These are phyloP conservation scores for Lecanoromycetidae sp. DNA, from an alignment of 2,329 filamentous ascomycete species.

Conservation along the genomic window DNA sequence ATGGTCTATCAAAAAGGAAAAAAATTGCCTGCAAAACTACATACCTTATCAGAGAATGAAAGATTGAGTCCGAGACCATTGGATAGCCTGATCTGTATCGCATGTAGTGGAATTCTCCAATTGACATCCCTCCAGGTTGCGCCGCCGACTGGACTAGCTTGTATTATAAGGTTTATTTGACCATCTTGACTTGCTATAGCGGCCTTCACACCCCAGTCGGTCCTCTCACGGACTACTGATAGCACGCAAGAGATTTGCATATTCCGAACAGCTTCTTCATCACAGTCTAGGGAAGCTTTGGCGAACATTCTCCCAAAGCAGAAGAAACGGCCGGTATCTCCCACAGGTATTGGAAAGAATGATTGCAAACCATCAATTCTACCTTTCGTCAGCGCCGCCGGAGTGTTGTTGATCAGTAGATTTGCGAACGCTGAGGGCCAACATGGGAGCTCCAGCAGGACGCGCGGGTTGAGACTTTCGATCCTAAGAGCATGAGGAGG, in stretches of 20 bases:
- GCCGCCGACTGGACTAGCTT: constrained; percentile 53
- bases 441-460: constrained; percentile 39
- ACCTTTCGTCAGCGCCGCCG: constrained; percentile 34
- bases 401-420: constrained; percentile 50
- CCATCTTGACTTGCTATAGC: constrained; percentile 70
- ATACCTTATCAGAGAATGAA: constrained; percentile 54
- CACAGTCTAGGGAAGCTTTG: constrained; percentile 61
- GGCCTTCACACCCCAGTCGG: constrained; percentile 58
- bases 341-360: constrained; percentile 59
- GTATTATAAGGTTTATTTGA: constrained; percentile 61
- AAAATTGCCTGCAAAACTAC: neutral
- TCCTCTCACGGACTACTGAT: constrained; percentile 58
- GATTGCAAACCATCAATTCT: constrained; percentile 41
- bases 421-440: constrained; percentile 60
- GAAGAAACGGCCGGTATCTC: constrained; percentile 62
- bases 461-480: constrained; percentile 70
- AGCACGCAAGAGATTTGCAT: constrained; percentile 62
- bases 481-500: constrained; percentile 49
- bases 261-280: constrained; percentile 54
- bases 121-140: constrained; percentile 70
- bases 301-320: constrained; percentile 69
- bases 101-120: constrained; percentile 58
- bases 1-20: neutral
- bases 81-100: constrained; percentile 58
- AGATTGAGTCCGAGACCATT: constrained; percentile 63